Percentiles rank a stretch among this genome's conserved stretches.
phyloP scores from a whole-genome alignment of 345 rosid species.

The Durio zibethinus region DNA sequence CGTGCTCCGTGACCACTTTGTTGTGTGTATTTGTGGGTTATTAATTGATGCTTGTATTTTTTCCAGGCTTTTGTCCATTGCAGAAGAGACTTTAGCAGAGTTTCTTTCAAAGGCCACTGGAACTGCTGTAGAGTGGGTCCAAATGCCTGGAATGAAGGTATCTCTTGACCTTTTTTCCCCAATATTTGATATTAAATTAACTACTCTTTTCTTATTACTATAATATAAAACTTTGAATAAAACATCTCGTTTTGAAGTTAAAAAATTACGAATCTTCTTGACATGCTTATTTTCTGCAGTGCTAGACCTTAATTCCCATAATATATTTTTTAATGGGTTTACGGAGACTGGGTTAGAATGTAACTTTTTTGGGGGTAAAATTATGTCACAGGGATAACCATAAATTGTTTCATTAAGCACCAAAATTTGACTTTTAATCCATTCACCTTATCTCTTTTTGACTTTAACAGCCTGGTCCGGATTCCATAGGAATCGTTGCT shows the following conservation, averaged over 20 bases:
- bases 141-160: conserved; percentile 99
- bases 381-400: neutral
- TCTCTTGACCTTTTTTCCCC: conserved; percentile 20
- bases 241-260: neutral
- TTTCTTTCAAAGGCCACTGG: conserved; percentile 99
- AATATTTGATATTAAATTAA: neutral
- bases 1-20: conserved; percentile 26
- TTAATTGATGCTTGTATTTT: conserved; percentile 25
- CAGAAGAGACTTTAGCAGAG: conserved; percentile 98
- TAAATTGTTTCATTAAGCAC: neutral
- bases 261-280: neutral
- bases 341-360: neutral
- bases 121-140: conserved; percentile 99
- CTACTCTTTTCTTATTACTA: neutral
- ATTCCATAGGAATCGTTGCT: conserved; percentile 99
- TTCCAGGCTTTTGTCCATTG: conserved; percentile 81
- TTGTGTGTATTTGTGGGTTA: conserved; percentile 16
- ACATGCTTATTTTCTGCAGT: neutral
- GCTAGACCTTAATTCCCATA: neutral
- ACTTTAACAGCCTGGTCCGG: conserved; percentile 98
- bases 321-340: neutral
- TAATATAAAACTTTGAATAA: neutral
- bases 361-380: neutral
- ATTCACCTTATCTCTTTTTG: neutral
- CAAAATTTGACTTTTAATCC: conserved; percentile 2